These are phyloP conservation scores for Aristolochia fimbriata DNA, from an alignment of 164 flowering plant genomes.

Conservation along the genomic window DNA sequence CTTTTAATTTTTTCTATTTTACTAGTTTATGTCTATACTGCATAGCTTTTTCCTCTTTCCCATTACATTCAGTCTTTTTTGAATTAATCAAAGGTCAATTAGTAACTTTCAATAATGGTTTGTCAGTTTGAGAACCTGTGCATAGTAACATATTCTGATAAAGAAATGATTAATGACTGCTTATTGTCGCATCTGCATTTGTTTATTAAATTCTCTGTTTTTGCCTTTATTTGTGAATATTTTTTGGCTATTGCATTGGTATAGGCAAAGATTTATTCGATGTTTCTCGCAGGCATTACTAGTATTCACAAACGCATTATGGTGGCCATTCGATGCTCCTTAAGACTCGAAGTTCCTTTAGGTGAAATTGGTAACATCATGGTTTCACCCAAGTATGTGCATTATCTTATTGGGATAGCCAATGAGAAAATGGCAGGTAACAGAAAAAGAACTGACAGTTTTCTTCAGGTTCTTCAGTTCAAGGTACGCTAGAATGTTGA, in stretches of 20 bases:
- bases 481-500: slow-evolving; percentile 3
- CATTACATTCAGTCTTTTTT: too few relatives aligned
- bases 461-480: slow-evolving; percentile 32
- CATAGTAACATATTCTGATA: too few relatives aligned
- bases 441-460: slow-evolving; percentile 57
- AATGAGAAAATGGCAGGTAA: slow-evolving; percentile 73
- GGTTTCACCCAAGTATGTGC: slow-evolving; percentile 59
- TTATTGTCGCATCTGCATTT: too few relatives aligned
- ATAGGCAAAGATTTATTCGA: neutral
- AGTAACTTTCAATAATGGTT: too few relatives aligned
- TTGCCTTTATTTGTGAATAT: too few relatives aligned
- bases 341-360: slow-evolving; percentile 80
- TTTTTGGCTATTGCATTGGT: neutral
- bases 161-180: too few relatives aligned
- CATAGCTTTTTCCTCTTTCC: too few relatives aligned
- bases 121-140: too few relatives aligned
- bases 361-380: slow-evolving; percentile 33
- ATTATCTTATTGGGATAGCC: slow-evolving; percentile 56
- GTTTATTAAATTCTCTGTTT: too few relatives aligned
- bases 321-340: slow-evolving; percentile 68
- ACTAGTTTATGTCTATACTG: too few relatives aligned
- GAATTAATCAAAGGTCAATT: too few relatives aligned
- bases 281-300: slow-evolving; percentile 34
- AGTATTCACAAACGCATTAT: slow-evolving; percentile 56
- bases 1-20: too few relatives aligned